A percentile compares a stretch with the other conserved stretches of the same genome.
phyloP scores from a whole-genome alignment of 495 filamentous ascomycete genomes.

The Extremus antarcticus region DNA sequence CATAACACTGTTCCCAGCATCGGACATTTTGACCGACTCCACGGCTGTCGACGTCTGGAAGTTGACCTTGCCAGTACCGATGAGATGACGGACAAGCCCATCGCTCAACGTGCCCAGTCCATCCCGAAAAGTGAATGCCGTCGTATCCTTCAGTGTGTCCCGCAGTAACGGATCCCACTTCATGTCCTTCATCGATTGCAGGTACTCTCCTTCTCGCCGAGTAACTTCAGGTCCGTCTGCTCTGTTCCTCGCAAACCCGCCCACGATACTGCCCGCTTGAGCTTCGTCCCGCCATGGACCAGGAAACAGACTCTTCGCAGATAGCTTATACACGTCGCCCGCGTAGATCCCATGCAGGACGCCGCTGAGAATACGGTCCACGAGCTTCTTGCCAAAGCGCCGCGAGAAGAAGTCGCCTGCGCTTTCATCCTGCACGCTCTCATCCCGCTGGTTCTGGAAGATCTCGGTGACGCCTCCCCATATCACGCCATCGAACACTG shows the following conservation, averaged over 20 bases:
- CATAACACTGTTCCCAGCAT: neutral
- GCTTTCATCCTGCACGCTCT: constrained; percentile 52
- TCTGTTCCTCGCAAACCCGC: constrained; percentile 11
- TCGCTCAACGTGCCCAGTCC: constrained; percentile 47
- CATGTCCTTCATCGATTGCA: constrained; percentile 18
- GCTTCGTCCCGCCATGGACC: constrained; percentile 42
- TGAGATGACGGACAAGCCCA: constrained; percentile 37
- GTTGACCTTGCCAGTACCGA: constrained; percentile 39
- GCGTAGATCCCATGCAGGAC: constrained; percentile 87
- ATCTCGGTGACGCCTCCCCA: constrained; percentile 35
- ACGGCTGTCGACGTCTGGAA: constrained; percentile 40
- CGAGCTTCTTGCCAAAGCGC: constrained; percentile 43
- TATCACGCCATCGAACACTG: constrained; percentile 47
- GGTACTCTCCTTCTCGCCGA: constrained; percentile 19
- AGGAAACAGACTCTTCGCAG: constrained; percentile 52
- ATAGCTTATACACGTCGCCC: constrained; percentile 77
- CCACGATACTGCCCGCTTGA: constrained; percentile 26
- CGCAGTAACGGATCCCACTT: constrained; percentile 22
- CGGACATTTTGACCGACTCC: constrained; percentile 4
- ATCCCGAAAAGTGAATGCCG: constrained; percentile 49
- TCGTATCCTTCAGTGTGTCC: constrained; percentile 25
- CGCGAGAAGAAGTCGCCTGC: constrained; percentile 57
- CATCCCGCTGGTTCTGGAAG: constrained; percentile 12
- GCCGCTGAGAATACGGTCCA: constrained; percentile 67
- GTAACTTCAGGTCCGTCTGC: constrained; percentile 12